Conservation (phyloP, 345 rosid genomes). For the Salix purpurea region DNA sequence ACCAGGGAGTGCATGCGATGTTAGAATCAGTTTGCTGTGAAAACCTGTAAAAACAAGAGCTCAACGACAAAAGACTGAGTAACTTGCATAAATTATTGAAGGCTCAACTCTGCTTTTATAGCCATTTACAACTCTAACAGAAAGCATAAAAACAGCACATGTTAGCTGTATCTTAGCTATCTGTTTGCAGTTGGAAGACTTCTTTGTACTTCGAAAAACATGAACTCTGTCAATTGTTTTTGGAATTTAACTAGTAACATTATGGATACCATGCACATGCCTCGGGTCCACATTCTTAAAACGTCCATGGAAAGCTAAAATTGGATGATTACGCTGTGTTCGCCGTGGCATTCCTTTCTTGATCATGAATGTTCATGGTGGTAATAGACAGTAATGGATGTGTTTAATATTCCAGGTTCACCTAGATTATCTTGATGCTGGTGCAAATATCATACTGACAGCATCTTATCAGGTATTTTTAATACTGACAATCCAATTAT, state of each 20-base stretch:
- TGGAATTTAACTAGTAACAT: neutral
- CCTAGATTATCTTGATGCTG: slow-evolving; percentile 82
- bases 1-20: no score
- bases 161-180: no score
- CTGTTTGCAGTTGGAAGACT: neutral
- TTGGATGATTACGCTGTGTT: neutral
- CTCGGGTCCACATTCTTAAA: neutral
- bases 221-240: neutral
- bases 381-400: neutral
- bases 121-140: no score
- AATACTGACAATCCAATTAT: neutral
- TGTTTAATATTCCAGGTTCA: slow-evolving; percentile 53
- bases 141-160: no score
- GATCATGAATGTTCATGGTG: neutral
- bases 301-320: neutral
- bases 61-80: no score
- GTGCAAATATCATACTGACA: slow-evolving; percentile 69
- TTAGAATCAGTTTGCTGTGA: no score
- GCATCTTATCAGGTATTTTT: slow-evolving; percentile 77
- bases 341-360: neutral
- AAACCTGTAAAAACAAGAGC: no score
- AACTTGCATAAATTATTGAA: no score
- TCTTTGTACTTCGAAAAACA: neutral
- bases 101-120: no score
- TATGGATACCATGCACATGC: neutral